Percentiles rank a stretch among this genome's conserved stretches.
phyloP scores from a whole-genome alignment of 352 stramenopile genomes.

The Globisporangium iwayamae region DNA sequence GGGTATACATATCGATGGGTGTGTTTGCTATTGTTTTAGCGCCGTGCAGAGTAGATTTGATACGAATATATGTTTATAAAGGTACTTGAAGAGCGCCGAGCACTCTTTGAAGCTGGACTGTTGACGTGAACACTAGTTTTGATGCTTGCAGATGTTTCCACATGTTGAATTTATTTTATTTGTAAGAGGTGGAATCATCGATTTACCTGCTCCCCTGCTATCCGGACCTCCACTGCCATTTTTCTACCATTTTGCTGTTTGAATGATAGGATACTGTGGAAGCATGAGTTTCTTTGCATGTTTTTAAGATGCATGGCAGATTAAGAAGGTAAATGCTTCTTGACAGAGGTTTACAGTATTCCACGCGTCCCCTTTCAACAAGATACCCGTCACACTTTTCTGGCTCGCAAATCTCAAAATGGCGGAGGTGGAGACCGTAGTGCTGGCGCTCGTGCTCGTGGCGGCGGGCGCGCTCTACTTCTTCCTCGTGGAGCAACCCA shows the following conservation, averaged over 20 bases:
- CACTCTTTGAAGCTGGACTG: not conserved
- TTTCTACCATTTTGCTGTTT: no score
- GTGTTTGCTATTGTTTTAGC: not conserved
- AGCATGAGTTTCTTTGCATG: not conserved
- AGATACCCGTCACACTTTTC: slow-evolving; percentile 1
- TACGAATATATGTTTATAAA: not conserved
- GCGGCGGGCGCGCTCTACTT: slow-evolving; percentile 59
- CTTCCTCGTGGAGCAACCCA: slow-evolving; percentile 53
- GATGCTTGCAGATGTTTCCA: not conserved
- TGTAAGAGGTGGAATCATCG: not conserved
- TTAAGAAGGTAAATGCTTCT: not conserved
- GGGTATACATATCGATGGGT: not conserved
- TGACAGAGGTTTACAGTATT: not conserved
- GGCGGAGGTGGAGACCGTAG: slow-evolving; percentile 27
- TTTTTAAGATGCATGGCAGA: not conserved
- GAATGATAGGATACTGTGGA: not conserved
- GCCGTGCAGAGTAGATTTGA: not conserved
- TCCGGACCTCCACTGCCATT: no score
- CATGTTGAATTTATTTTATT: no score
- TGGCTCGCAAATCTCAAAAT: slow-evolving; percentile 3
- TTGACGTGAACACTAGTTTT: slow-evolving; percentile 11
- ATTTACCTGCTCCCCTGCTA: not conserved
- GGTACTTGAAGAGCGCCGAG: slow-evolving; percentile 8
- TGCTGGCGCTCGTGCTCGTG: slow-evolving; percentile 59
- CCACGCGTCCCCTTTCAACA: not conserved